Base-by-base conservation (phyloP, 106 monocot genomes). In the Hemerocallis citrina region DNA sequence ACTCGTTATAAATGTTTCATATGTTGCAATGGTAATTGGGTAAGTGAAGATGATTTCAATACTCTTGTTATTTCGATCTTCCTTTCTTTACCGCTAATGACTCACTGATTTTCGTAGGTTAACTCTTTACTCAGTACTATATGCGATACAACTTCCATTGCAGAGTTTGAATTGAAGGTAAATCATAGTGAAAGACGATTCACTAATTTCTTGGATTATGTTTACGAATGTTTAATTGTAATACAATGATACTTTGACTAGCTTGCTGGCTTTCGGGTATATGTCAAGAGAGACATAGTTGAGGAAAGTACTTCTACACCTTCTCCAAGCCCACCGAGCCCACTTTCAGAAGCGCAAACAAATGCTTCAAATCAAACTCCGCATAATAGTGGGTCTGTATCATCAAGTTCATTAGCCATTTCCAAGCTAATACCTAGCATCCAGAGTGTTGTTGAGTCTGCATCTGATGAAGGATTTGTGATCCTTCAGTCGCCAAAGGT, bases 401-500 rank as follows among this genome's bases (percentile, higher is more conserved):
- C 42, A 6, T 49, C 70, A 57, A 63, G 59, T 67, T 79, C 83
- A 29, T 38, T 89, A 30, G 62, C 69, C 15, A 44, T 81, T 28
- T 51, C 70, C n/a, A 77, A 72, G 52, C 21, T 66, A 34, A 77
- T 69, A 50, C 32, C 66, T 68, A 66, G 77, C 41, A 62, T 75
- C 24, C 83, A 69, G 46, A 66, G 43, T 24, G 66, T 74, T 51
- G 35, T 71, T 35, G 68, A 83, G 52, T 35, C 72, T 28, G 70
- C 77, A 32, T 47, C 63, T 16, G 80, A 80, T 68, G 80, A 84
- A 69, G 80, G 83, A 63, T 63, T 89, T 37, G 71, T 72, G 3
- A 77, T 84, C 55, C 82, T 87, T 65, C 75, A 72, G 60, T 87
- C 87, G 33, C 87, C 82, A 41, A 87, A 76, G 75, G 87, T 87